phyloP scores from a whole-genome alignment of 495 filamentous ascomycete genomes.

The Tuber calosporum region DNA sequence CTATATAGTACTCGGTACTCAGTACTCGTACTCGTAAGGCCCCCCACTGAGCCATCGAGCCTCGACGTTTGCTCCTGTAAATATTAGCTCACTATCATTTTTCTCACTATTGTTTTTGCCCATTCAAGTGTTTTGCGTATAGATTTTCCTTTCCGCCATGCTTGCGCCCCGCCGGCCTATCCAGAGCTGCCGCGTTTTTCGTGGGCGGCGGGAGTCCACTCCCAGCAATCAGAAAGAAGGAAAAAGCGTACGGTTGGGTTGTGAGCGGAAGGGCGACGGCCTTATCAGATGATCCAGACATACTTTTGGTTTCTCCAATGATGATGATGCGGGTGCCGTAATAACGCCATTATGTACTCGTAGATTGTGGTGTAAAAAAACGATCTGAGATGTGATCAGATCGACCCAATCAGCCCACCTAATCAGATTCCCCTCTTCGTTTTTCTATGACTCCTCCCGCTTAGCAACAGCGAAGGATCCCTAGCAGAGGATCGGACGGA shows the following conservation, averaged over 20 bases:
- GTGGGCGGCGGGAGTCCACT: neutral
- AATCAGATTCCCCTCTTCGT: neutral
- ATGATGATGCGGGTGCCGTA: neutral
- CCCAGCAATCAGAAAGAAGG: neutral
- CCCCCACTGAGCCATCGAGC: neutral
- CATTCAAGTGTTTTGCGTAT: neutral
- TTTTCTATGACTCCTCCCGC: neutral
- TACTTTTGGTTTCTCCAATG: neutral
- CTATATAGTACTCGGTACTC: neutral
- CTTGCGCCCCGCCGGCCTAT: neutral
- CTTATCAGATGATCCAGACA: neutral
- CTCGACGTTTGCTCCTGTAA: neutral
- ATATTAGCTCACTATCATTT: neutral
- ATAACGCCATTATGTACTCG: no score
- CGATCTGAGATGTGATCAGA: neutral
- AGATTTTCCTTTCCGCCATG: neutral
- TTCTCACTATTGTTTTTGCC: neutral
- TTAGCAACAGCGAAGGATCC: neutral
- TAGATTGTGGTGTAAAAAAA: neutral
- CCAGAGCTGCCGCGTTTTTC: neutral
- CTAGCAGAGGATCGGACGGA: neutral
- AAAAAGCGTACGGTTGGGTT: neutral
- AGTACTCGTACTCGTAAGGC: no score
- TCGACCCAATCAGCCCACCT: neutral
- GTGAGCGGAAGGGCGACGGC: neutral